Base-by-base conservation (phyloP, 2,329 filamentous ascomycete genomes). In the Fusarium humuli region DNA sequence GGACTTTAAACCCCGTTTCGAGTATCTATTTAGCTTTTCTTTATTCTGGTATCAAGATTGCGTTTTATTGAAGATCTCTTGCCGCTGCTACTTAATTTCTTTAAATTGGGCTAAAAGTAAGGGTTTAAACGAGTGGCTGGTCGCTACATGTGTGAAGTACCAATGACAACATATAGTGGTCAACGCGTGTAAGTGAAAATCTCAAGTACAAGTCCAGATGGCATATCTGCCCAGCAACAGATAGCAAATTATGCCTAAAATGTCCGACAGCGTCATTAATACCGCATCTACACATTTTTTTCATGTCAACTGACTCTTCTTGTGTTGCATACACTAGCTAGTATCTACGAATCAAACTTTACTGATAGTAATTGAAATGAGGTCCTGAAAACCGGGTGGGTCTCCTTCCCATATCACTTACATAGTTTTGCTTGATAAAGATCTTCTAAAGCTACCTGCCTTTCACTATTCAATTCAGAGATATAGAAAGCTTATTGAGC, bases 341-440 rank as follows among this genome's bases (percentile, higher is more conserved):
- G 18, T 49, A 20, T 49, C 30, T 34, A n/a, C 53, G 32, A 37
- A 57, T 57, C n/a, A 40, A 57, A 29, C 16, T 49, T 57, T 12
- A 49, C 29, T 16, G 11, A 27, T 22, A 20, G 23, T 47, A 13
- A 37, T 27, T 34, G 22, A 47, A 32, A 18, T 27, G 27, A 16
- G 18, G 18, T n/a, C 25, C 13, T 14, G 4, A 22, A 16, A n/a
- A 14, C 27, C 6, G 7, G 9, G 27, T 55, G 20, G 52, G 40
- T 13, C 27, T 23, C 6, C 18, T 8, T 32, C 13, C 4, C 8
- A 46, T 13, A 10, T 18, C 22, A 44, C 14, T 8, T 11, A n/a
- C 14, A 13, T 42, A 20, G 14, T 41, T 14, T 29, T 27, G 8
- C 16, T 40, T 20, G 6, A 27, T 37, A 7, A 23, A 18, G 18